Conservation (phyloP, 345 rosid genomes). For the Brassica incana region DNA sequence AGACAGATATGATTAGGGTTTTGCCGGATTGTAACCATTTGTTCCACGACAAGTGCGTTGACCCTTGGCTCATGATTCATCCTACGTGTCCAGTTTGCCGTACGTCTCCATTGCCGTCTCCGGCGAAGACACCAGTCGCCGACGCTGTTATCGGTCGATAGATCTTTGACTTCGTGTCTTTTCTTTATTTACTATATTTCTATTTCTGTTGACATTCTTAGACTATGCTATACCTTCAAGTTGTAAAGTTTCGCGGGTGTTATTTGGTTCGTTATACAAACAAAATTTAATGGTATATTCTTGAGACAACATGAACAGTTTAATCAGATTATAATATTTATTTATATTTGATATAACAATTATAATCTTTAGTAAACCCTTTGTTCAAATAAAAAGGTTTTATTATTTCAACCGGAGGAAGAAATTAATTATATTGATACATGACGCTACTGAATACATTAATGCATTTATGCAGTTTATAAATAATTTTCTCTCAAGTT, state of each 20-base stretch:
- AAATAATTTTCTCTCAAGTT: background rate
- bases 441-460: background rate
- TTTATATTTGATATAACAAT: background rate
- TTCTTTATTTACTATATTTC: background rate
- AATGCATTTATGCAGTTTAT: background rate
- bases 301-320: background rate
- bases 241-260: conserved; percentile 25
- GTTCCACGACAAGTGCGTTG: conserved; percentile 73
- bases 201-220: conserved; percentile 10
- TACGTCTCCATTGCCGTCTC: conserved; percentile 74
- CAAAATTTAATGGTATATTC: background rate
- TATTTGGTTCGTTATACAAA: conserved; percentile 5
- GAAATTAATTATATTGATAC: background rate
- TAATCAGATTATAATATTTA: background rate
- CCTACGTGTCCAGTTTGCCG: conserved; percentile 77
- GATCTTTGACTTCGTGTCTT: conserved; percentile 13
- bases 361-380: background rate
- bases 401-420: background rate
- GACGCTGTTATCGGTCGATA: conserved; percentile 46
- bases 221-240: background rate
- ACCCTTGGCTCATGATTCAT: conserved; percentile 72
- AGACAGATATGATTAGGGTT: conserved; percentile 50
- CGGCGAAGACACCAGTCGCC: conserved; percentile 59
- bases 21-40: conserved; percentile 81
- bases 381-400: background rate